Percentiles rank a stretch among this genome's conserved stretches.
Conservation (phyloP, 306 rosid genomes). For the Prunus mume region DNA sequence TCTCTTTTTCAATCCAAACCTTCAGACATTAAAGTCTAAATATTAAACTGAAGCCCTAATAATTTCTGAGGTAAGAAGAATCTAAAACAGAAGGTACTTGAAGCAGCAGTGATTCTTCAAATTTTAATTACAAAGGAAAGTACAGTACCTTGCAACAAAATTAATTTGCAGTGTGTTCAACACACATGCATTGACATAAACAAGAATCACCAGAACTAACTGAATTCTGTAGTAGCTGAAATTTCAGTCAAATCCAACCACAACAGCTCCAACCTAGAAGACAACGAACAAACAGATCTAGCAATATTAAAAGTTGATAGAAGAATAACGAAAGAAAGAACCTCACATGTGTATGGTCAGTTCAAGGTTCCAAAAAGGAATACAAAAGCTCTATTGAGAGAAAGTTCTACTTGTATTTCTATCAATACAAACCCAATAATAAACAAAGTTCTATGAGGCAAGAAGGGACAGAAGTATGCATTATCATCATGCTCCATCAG, state of each 20-base stretch:
- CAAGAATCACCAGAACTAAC: too few relatives aligned
- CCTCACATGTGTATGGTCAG: not conserved
- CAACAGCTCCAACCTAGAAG: too few relatives aligned
- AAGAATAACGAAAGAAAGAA: not conserved
- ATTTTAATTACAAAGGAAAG: constrained; percentile 5
- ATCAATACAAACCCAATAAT: not conserved
- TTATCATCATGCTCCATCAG: constrained; percentile 86
- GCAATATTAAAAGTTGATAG: too few relatives aligned
- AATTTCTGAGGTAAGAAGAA: constrained; percentile 2
- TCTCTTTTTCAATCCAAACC: not conserved
- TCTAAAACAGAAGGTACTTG: not conserved
- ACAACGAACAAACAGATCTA: too few relatives aligned
- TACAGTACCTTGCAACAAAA: too few relatives aligned
- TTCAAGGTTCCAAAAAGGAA: not conserved
- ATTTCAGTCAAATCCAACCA: too few relatives aligned
- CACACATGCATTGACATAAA: too few relatives aligned
- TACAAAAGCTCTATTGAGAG: not conserved
- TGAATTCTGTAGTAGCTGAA: too few relatives aligned
- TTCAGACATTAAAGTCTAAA: not conserved
- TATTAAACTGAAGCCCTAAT: not conserved
- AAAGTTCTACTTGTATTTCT: not conserved
- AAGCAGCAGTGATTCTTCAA: constrained; percentile 9
- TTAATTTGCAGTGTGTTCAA: too few relatives aligned
- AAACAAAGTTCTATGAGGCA: not conserved
- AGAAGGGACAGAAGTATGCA: constrained; percentile 42